Percentiles rank a stretch among this genome's conserved stretches.
Conservation (phyloP, 2,329 filamentous ascomycete genomes). For the Fusarium pininemorale region DNA sequence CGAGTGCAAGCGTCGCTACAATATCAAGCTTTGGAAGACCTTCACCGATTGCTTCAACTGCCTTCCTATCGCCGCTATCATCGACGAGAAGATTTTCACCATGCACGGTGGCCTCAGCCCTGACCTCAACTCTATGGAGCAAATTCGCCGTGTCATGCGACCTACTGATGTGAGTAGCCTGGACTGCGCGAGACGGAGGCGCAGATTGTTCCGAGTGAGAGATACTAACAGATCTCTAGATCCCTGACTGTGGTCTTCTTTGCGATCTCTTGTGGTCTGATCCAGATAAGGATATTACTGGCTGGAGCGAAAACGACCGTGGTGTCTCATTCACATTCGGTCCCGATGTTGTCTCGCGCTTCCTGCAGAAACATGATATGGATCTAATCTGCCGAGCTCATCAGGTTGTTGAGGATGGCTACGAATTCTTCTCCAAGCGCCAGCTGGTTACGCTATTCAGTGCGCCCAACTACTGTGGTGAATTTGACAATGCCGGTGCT, state of each 20-base stretch:
- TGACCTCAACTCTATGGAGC: conserved; percentile 99
- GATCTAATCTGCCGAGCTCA: conserved; percentile 98
- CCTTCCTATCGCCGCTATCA: conserved; percentile 96
- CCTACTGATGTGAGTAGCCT: conserved; percentile 88
- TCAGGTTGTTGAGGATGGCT: conserved; percentile 98
- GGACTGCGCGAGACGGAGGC: conserved; percentile 18
- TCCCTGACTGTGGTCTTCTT: conserved; percentile 95
- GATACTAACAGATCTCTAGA: conserved; percentile 63
- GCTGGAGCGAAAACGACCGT: conserved; percentile 98
- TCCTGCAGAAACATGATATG: conserved; percentile 99
- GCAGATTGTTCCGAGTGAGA: background rate
- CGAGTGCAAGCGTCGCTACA: conserved; percentile 98
- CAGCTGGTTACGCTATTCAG: conserved; percentile 98
- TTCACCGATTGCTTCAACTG: conserved; percentile 99
- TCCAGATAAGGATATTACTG: conserved; percentile 98
- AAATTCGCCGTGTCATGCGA: conserved; percentile 98
- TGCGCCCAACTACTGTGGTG: conserved; percentile 98
- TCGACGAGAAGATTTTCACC: conserved; percentile 99
- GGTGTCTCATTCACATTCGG: conserved; percentile 99
- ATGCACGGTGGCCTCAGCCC: conserved; percentile 99
- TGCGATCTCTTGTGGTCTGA: conserved; percentile 99
- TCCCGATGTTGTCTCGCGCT: conserved; percentile 94
- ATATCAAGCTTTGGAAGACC: conserved; percentile 99
- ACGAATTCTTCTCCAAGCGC: conserved; percentile 99
- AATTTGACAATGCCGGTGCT: conserved; percentile 98